phyloP scores from a whole-genome alignment of 176 grass and related monocot genomes.

The Juncus inflexus region DNA sequence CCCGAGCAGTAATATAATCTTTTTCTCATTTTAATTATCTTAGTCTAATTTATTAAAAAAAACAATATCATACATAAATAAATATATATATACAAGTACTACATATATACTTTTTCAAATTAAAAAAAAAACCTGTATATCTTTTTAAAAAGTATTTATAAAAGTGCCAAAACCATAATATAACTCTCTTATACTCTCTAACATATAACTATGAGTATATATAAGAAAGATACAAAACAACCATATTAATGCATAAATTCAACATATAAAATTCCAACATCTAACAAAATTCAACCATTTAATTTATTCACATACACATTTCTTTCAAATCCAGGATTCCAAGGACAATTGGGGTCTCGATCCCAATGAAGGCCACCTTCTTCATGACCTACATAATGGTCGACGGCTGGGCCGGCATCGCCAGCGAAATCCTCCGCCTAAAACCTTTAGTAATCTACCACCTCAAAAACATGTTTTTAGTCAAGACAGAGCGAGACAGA shows the following conservation, averaged over 20 bases:
- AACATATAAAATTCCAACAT: too few relatives aligned
- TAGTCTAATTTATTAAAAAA: background rate
- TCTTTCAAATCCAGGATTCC: slow-evolving; percentile 49
- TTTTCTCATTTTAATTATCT: slow-evolving; percentile 18
- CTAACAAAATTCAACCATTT: background rate
- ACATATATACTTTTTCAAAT: too few relatives aligned
- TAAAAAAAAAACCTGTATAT: too few relatives aligned
- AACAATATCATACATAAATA: background rate
- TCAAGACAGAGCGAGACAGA: slow-evolving; percentile 83
- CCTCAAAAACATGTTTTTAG: slow-evolving; percentile 93
- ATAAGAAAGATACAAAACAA: too few relatives aligned
- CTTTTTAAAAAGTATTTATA: too few relatives aligned
- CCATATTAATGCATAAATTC: too few relatives aligned
- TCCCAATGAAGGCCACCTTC: slow-evolving; percentile 99
- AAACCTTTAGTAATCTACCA: slow-evolving; percentile 81
- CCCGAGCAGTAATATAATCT: slow-evolving; percentile 61
- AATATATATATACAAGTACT: background rate
- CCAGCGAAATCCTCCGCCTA: slow-evolving; percentile 83
- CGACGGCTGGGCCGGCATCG: slow-evolving; percentile 94
- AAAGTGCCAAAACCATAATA: too few relatives aligned
- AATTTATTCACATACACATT: background rate
- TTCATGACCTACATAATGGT: slow-evolving; percentile 99
- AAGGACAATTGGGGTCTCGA: slow-evolving; percentile 83
- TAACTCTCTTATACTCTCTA: too few relatives aligned
- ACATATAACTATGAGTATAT: too few relatives aligned